These are phyloP conservation scores for Brassica incana DNA, from an alignment of 345 rosid species.

Conservation along the genomic window DNA sequence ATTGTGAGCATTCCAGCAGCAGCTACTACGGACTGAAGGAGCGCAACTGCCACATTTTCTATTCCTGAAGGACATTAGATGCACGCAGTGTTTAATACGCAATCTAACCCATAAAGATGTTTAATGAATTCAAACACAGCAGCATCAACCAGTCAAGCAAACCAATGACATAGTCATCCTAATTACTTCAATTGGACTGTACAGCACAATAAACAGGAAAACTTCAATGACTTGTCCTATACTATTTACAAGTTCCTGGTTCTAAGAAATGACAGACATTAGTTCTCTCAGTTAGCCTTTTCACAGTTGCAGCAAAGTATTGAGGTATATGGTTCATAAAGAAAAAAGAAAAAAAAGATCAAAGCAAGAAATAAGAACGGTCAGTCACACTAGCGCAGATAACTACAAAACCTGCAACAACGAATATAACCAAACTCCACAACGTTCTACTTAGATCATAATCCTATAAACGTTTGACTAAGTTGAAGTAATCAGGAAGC, in stretches of 20 bases:
- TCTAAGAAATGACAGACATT: neutral
- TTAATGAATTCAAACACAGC: neutral
- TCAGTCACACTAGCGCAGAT: neutral
- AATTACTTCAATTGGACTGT: neutral
- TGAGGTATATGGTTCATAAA: neutral
- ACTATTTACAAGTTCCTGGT: neutral
- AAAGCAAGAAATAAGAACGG: neutral
- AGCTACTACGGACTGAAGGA: slow-evolving; percentile 1
- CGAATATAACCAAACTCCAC: neutral
- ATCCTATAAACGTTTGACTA: neutral
- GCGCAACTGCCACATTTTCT: slow-evolving; percentile 18
- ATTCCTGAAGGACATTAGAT: slow-evolving; percentile 28
- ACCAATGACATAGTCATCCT: neutral
- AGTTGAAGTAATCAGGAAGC: neutral
- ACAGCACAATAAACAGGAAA: neutral
- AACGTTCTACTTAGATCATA: neutral
- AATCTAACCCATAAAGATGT: neutral
- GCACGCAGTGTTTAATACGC: neutral
- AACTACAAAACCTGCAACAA: neutral
- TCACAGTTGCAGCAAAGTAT: neutral
- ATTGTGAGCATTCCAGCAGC: slow-evolving; percentile 6
- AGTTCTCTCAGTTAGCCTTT: neutral
- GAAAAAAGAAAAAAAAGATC: neutral
- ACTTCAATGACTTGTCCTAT: neutral
- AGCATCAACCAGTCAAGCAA: slow-evolving; percentile 2